These are phyloP conservation scores for Boletus sp. DNA, from an alignment of 768 basidiomycete genomes.

Conservation along the genomic window DNA sequence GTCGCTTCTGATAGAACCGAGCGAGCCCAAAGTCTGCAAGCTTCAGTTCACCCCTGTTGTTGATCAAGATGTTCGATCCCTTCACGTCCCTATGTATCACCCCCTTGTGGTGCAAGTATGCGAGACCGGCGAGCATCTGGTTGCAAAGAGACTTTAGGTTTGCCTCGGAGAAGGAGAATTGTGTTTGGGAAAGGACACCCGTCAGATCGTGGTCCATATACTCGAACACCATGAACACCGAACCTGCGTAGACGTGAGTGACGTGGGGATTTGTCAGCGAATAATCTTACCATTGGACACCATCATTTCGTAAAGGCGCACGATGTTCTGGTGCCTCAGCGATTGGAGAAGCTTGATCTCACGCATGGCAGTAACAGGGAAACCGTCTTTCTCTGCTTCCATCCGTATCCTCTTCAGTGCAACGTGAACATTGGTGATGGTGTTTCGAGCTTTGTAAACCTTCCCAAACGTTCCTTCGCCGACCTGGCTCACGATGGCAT, in stretches of 20 bases:
- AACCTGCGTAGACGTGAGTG: slow-evolving; percentile 51
- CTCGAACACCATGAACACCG: slow-evolving; percentile 99
- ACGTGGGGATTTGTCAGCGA: background rate
- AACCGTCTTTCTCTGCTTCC: slow-evolving; percentile 97
- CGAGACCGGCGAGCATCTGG: slow-evolving; percentile 94
- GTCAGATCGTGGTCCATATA: slow-evolving; percentile 99
- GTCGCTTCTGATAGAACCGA: slow-evolving; percentile 90
- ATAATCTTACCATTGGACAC: slow-evolving; percentile 79
- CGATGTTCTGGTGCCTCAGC: slow-evolving; percentile 84
- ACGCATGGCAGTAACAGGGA: slow-evolving; percentile 98
- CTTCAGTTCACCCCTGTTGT: slow-evolving; percentile 89
- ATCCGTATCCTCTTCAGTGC: slow-evolving; percentile 96
- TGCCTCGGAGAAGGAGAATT: slow-evolving; percentile 79
- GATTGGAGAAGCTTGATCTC: slow-evolving; percentile 98
- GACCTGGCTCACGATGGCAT: slow-evolving; percentile 88
- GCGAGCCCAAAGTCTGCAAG: slow-evolving; percentile 97
- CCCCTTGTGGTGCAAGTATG: slow-evolving; percentile 92
- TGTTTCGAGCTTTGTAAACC: slow-evolving; percentile 93
- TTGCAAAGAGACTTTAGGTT: slow-evolving; percentile 94
- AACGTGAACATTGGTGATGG: slow-evolving; percentile 69
- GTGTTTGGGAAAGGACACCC: slow-evolving; percentile 87
- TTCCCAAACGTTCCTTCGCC: slow-evolving; percentile 99
- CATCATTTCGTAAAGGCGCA: slow-evolving; percentile 96
- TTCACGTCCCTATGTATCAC: slow-evolving; percentile 99
- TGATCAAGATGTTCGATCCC: slow-evolving; percentile 95